These are phyloP conservation scores for Liriodendron chinense DNA, from an alignment of 164 flowering plant genomes.

Conservation along the genomic window DNA sequence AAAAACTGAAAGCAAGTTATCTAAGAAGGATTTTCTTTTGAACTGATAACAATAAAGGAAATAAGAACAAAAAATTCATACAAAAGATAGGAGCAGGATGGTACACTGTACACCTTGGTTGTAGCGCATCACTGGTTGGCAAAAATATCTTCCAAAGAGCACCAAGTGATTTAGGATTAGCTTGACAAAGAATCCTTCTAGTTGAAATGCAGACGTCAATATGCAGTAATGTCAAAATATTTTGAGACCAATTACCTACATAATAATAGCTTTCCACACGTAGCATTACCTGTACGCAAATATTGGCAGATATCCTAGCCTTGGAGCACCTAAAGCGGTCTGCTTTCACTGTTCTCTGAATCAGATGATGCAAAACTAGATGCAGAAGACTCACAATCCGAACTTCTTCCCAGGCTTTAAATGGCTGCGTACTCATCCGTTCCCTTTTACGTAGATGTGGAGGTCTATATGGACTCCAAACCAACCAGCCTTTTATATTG, in stretches of 20 bases:
- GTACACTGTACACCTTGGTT: slow-evolving; percentile 70
- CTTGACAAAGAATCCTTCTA: slow-evolving; percentile 80
- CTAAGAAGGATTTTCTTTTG: not conserved
- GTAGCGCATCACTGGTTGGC: slow-evolving; percentile 80
- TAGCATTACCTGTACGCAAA: slow-evolving; percentile 70
- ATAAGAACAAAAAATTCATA: no score
- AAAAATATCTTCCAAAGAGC: slow-evolving; percentile 81
- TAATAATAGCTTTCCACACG: not conserved
- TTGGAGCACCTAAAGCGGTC: slow-evolving; percentile 43
- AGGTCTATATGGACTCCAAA: slow-evolving; percentile 82
- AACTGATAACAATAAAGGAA: not conserved
- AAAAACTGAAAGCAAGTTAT: not conserved
- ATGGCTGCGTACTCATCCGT: slow-evolving; percentile 21
- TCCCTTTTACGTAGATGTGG: slow-evolving; percentile 81
- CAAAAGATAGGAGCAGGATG: slow-evolving; percentile 2
- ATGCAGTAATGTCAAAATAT: not conserved
- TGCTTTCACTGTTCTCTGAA: slow-evolving; percentile 89
- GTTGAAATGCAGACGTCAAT: slow-evolving; percentile 8
- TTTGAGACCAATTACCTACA: not conserved
- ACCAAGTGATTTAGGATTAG: slow-evolving; percentile 72
- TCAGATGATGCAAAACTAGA: slow-evolving; percentile 62
- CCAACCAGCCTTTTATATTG: no score
- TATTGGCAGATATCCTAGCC: slow-evolving; percentile 76
- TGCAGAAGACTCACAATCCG: slow-evolving; percentile 38
- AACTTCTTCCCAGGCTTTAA: slow-evolving; percentile 26